Conservation (phyloP, 2,329 filamentous ascomycete species). For the Epichloe uncinata region DNA sequence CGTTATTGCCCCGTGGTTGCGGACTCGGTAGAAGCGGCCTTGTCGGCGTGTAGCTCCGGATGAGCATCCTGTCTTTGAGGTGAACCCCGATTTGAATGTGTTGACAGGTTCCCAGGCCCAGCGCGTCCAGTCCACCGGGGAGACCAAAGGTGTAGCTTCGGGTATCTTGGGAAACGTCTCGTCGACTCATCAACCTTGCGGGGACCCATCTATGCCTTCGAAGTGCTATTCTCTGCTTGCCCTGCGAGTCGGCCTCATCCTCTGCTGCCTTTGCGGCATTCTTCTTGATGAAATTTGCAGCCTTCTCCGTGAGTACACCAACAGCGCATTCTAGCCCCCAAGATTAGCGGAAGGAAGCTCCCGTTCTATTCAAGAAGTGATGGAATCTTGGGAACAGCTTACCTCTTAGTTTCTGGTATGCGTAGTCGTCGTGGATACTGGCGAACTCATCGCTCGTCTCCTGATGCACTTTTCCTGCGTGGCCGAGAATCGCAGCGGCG, state of each 20-base stretch:
- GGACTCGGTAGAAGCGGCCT: slow-evolving; percentile 24
- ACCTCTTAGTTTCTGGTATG: slow-evolving; percentile 33
- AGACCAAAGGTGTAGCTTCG: slow-evolving; percentile 31
- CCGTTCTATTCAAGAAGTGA: not conserved
- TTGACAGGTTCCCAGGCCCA: slow-evolving; percentile 37
- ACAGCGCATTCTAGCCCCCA: slow-evolving; percentile 30
- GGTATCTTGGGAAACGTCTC: slow-evolving; percentile 26
- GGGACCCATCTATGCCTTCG: slow-evolving; percentile 33
- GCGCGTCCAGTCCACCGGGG: slow-evolving; percentile 22
- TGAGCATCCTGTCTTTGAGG: slow-evolving; percentile 34
- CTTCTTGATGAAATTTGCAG: slow-evolving; percentile 30
- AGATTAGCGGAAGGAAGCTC: not conserved
- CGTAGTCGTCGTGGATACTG: slow-evolving; percentile 37
- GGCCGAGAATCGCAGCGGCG: slow-evolving; percentile 31
- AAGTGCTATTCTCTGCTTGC: slow-evolving; percentile 18
- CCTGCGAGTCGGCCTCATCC: slow-evolving; percentile 16
- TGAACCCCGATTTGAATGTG: slow-evolving; percentile 41
- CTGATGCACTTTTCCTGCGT: slow-evolving; percentile 35
- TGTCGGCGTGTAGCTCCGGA: slow-evolving; percentile 37
- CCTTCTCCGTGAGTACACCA: slow-evolving; percentile 35
- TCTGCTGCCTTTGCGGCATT: slow-evolving; percentile 27
- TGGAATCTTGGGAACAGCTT: not conserved
- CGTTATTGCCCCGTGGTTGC: not conserved
- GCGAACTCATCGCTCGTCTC: slow-evolving; percentile 36
- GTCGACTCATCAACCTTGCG: slow-evolving; percentile 25